Conservation (phyloP, 495 filamentous ascomycete species). For the Penicillium salamii region DNA sequence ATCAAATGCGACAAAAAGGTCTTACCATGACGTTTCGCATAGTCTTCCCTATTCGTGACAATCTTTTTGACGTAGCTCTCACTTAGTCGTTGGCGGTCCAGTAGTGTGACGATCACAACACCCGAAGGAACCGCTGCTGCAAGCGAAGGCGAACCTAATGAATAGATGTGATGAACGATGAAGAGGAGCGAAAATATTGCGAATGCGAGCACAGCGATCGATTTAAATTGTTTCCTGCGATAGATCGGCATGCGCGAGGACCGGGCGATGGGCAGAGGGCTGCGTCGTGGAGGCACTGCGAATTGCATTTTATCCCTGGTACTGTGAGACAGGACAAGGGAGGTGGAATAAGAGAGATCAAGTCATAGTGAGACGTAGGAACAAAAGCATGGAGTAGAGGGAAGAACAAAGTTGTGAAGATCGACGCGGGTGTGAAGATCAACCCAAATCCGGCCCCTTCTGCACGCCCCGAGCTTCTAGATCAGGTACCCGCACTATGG, state of each 20-base stretch:
- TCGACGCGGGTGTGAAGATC: conserved; percentile 7
- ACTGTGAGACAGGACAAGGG: conserved; percentile 12
- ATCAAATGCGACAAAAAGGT: not conserved
- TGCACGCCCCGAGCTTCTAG: not conserved
- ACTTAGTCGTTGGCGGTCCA: conserved; percentile 62
- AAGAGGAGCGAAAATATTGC: conserved; percentile 59
- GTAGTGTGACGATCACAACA: conserved; percentile 82
- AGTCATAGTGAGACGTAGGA: conserved; percentile 14
- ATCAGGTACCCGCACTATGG: conserved; percentile 1
- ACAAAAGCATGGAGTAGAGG: not conserved
- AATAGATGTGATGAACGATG: conserved; percentile 53
- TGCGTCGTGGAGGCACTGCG: conserved; percentile 82
- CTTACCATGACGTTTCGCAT: conserved; percentile 86
- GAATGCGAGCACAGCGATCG: conserved; percentile 55
- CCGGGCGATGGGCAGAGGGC: conserved; percentile 60
- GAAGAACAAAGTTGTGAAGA: conserved; percentile 1
- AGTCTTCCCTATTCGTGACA: conserved; percentile 77
- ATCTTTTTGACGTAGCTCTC: conserved; percentile 66
- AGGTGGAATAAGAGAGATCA: conserved; percentile 6
- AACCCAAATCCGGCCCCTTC: conserved; percentile 4
- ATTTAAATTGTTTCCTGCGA: conserved; percentile 65
- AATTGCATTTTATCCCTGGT: conserved; percentile 70
- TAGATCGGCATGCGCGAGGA: conserved; percentile 58
- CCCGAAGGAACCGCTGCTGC: conserved; percentile 68
- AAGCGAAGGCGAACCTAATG: conserved; percentile 30